phyloP scores from a whole-genome alignment of 495 filamentous ascomycete genomes.

The Glutinoglossum americanum region DNA sequence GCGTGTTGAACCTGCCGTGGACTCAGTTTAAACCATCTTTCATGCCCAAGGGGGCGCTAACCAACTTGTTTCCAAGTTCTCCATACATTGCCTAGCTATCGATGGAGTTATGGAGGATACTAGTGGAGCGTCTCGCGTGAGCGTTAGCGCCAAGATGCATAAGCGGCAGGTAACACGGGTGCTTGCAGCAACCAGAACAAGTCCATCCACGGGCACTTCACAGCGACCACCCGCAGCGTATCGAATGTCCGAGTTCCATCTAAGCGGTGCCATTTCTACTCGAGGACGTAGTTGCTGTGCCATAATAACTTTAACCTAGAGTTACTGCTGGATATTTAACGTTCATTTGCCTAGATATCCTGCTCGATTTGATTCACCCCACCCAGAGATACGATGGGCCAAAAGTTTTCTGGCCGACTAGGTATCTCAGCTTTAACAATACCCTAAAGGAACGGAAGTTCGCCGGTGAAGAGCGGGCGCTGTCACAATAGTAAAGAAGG shows the following conservation, averaged over 20 bases:
- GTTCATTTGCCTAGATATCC: neutral
- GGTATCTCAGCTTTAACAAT: neutral
- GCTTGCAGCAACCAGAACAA: neutral
- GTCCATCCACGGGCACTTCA: no score
- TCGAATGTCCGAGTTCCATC: neutral
- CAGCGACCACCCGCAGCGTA: neutral
- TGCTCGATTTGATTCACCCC: neutral
- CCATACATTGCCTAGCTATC: conserved; percentile 63
- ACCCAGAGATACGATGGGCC: neutral
- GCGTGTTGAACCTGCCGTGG: conserved; percentile 68
- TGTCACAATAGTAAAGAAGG: neutral
- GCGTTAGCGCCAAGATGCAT: neutral
- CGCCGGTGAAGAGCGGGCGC: no score
- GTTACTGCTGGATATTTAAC: neutral
- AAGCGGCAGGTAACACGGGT: conserved; percentile 2
- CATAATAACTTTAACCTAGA: neutral
- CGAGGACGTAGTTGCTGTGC: neutral
- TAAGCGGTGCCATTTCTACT: neutral
- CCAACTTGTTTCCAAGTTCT: conserved; percentile 71
- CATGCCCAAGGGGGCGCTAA: conserved; percentile 16
- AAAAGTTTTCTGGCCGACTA: neutral
- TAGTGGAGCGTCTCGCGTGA: no score
- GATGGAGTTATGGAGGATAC: no score
- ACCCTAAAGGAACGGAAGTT: neutral
- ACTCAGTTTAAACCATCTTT: neutral